Evolutionary conservation across 257 asterid species (phyloP).

Genomic region (Anisodus tanguticus): DNA sequence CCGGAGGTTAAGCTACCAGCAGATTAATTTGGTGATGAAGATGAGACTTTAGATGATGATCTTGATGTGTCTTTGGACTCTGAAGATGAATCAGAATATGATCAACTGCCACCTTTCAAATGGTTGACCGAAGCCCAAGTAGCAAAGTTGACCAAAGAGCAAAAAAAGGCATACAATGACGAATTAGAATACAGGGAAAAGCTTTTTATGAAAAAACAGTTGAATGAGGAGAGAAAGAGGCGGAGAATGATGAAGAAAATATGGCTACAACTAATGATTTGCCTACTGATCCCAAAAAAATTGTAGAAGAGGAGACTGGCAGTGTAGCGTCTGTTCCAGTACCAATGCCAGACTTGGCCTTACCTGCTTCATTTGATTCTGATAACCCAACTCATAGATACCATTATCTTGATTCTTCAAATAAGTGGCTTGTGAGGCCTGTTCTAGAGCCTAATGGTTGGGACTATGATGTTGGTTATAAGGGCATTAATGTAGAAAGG

Average conservation of each 20-base stretch:
- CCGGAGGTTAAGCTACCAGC: slow-evolving; percentile 86
- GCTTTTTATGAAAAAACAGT: slow-evolving; percentile 86
- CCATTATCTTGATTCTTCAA: slow-evolving; percentile 80
- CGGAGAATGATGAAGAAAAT: slow-evolving; percentile 76
- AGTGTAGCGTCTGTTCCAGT: slow-evolving; percentile 85
- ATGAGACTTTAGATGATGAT: slow-evolving; percentile 58
- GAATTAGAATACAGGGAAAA: slow-evolving; percentile 89
- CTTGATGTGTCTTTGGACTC: slow-evolving; percentile 64
- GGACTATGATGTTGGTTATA: slow-evolving; percentile 97
- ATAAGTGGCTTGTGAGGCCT: slow-evolving; percentile 96
- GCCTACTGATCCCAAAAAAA: slow-evolving; percentile 46
- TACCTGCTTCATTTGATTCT: slow-evolving; percentile 93
- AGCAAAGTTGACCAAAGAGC: slow-evolving; percentile 60
- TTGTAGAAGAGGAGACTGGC: slow-evolving; percentile 63
- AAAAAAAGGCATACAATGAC: slow-evolving; percentile 79
- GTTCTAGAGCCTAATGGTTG: slow-evolving; percentile 89
- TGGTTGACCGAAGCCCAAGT: slow-evolving; percentile 78
- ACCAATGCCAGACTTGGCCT: slow-evolving; percentile 82
- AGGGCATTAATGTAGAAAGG: slow-evolving; percentile 84
- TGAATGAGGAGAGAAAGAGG: slow-evolving; percentile 77
- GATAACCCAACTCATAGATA: slow-evolving; percentile 91
- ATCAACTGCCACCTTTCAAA: slow-evolving; percentile 86
- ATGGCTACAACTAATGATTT: slow-evolving; percentile 62
- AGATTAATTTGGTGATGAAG: slow-evolving; percentile 77
- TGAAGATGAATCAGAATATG: slow-evolving; percentile 79